Percentiles rank a stretch among this genome's conserved stretches.
Evolutionary conservation across 306 rosid species (phyloP).

Genomic region (Fragaria vesca): DNA sequence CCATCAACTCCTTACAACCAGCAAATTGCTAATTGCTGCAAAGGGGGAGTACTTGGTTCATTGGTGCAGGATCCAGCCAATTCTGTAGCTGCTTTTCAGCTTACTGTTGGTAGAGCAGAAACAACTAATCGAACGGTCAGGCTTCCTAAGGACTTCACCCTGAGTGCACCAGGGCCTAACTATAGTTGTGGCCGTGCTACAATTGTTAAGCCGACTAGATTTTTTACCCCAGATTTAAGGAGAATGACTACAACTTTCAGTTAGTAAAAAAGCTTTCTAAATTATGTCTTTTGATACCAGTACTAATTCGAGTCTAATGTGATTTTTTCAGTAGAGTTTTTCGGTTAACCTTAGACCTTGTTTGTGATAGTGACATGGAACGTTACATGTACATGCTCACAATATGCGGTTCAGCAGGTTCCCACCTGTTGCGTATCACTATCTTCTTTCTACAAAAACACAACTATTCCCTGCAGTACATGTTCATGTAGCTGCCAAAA

Average conservation of each 20-base stretch:
- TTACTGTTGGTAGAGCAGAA: conserved; percentile 70
- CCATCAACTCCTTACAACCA: conserved; percentile 79
- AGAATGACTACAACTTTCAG: conserved; percentile 81
- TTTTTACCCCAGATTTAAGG: conserved; percentile 37
- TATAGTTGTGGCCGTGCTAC: conserved; percentile 70
- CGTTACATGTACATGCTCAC: conserved; percentile 76
- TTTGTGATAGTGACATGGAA: conserved; percentile 87
- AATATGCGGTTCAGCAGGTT: conserved; percentile 59
- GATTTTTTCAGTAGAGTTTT: neutral
- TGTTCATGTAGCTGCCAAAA: conserved; percentile 81
- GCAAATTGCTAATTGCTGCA: conserved; percentile 73
- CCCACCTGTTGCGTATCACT: conserved; percentile 85
- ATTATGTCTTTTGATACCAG: neutral
- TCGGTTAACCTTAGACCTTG: neutral
- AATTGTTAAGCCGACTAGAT: conserved; percentile 53
- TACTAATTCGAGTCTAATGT: no score
- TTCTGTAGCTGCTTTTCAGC: conserved; percentile 66
- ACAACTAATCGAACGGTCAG: conserved; percentile 61
- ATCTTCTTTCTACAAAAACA: conserved; percentile 76
- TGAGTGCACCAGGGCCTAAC: conserved; percentile 54
- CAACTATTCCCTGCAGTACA: conserved; percentile 61
- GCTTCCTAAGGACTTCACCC: conserved; percentile 64
- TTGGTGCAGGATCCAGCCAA: conserved; percentile 67
- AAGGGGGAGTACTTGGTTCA: conserved; percentile 79
- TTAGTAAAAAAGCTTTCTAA: conserved; percentile 33